Evolutionary conservation across 306 rosid species (phyloP).

Genomic region (Vicia villosa): DNA sequence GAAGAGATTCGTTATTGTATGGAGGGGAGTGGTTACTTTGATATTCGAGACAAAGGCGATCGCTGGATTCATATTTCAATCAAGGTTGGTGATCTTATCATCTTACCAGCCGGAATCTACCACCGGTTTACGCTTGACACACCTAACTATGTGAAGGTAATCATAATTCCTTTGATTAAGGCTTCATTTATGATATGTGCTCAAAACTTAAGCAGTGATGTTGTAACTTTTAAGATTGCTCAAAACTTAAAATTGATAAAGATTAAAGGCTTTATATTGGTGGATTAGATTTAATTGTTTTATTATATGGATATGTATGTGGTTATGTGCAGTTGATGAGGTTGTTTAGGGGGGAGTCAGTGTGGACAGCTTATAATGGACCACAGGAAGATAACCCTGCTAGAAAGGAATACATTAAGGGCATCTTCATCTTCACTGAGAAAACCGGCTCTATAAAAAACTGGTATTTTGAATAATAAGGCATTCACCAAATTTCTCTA

Average conservation of each 20-base stretch:
- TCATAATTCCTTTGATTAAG: too few relatives aligned
- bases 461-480: too few relatives aligned
- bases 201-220: too few relatives aligned
- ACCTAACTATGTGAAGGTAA: conserved; percentile 74
- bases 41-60: conserved; percentile 73
- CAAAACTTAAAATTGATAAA: background rate
- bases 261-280: background rate
- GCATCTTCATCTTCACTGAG: conserved; percentile 52
- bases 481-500: too few relatives aligned
- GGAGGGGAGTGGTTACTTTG: conserved; percentile 90
- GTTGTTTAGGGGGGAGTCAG: conserved; percentile 81
- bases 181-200: too few relatives aligned
- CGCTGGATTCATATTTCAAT: conserved; percentile 89
- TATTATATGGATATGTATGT: background rate
- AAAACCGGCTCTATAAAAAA: too few relatives aligned
- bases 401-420: conserved; percentile 70
- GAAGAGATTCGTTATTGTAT: conserved; percentile 91
- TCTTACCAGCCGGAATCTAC: conserved; percentile 95
- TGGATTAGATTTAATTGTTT: background rate
- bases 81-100: conserved; percentile 88
- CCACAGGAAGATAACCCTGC: conserved; percentile 93
- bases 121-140: conserved; percentile 89
- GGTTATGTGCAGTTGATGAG: conserved; percentile 71
- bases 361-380: conserved; percentile 84
- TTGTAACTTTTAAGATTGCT: too few relatives aligned